phyloP scores from a whole-genome alignment of 2,329 filamentous ascomycete species.

The Colletotrichum liriopes region DNA sequence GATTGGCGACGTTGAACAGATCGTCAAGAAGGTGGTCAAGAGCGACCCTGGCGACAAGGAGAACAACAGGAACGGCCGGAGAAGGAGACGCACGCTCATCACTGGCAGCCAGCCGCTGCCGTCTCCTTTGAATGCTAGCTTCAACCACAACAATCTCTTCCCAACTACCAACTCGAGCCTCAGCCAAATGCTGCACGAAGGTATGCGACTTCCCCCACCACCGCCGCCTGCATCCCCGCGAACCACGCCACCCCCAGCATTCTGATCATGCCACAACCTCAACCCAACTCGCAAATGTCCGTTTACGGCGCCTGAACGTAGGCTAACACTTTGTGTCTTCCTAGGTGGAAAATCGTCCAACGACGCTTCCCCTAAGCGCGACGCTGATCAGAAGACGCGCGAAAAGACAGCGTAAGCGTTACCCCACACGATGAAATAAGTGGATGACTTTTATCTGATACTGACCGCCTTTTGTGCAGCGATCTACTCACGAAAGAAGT shows the following conservation, averaged over 20 bases:
- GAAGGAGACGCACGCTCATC: constrained; percentile 92
- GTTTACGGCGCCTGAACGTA: neutral
- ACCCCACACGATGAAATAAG: constrained; percentile 14
- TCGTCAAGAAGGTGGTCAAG: constrained; percentile 96
- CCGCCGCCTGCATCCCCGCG: constrained; percentile 13
- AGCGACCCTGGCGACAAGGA: constrained; percentile 83
- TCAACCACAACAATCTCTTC: constrained; percentile 84
- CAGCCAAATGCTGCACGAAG: constrained; percentile 86
- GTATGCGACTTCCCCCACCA: constrained; percentile 62
- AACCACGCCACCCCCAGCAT: constrained; percentile 12
- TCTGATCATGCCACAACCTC: neutral
- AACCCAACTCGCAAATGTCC: neutral
- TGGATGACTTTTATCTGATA: constrained; percentile 13
- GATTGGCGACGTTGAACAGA: constrained; percentile 98
- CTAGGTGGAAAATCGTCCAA: constrained; percentile 56
- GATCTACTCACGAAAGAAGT: constrained; percentile 94
- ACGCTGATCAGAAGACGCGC: constrained; percentile 82
- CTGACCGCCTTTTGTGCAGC: constrained; percentile 59
- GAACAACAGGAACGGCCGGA: constrained; percentile 91
- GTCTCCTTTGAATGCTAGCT: constrained; percentile 93
- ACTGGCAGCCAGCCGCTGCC: constrained; percentile 97
- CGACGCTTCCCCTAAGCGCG: constrained; percentile 65
- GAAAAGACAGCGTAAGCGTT: constrained; percentile 92
- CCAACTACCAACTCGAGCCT: constrained; percentile 79
- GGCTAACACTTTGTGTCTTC: constrained; percentile 24